phyloP scores from a whole-genome alignment of 805 yeast species.

The Spathaspora sp. region DNA sequence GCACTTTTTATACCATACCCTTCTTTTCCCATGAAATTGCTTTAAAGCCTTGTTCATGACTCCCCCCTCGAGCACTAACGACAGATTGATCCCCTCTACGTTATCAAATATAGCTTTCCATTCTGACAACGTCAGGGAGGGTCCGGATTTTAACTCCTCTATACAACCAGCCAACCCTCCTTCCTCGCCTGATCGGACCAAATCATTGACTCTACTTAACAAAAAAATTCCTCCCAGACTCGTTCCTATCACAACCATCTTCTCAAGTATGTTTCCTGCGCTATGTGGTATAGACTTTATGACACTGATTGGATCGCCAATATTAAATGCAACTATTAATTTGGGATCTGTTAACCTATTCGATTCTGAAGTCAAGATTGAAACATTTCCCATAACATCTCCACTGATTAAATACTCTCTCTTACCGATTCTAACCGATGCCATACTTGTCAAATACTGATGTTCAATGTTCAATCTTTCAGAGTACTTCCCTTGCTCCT shows the following conservation, averaged over 20 bases:
- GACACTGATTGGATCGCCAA: slow-evolving; percentile 5
- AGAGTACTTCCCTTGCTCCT: not conserved
- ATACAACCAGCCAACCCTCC: not conserved
- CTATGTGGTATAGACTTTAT: not conserved
- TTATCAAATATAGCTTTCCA: not conserved
- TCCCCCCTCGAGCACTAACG: not conserved
- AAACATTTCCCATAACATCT: slow-evolving; percentile 5
- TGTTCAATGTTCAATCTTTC: not conserved
- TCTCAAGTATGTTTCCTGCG: not conserved
- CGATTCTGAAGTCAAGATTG: not conserved
- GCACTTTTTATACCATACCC: not conserved
- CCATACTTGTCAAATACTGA: not conserved
- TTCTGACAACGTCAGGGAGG: not conserved
- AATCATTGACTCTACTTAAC: not conserved
- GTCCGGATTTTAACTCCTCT: not conserved
- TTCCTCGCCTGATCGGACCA: not conserved
- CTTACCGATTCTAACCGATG: not conserved
- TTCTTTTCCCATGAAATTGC: not conserved
- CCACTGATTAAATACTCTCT: not conserved
- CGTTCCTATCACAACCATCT: slow-evolving; percentile 5
- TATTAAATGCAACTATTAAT: not conserved
- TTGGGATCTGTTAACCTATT: not conserved
- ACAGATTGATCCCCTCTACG: not conserved
- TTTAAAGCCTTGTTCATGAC: not conserved
- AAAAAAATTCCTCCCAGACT: slow-evolving; percentile 8